Evolutionary conservation across 2,329 filamentous ascomycete genomes (phyloP).

Genomic region (Ascochyta fabae): DNA sequence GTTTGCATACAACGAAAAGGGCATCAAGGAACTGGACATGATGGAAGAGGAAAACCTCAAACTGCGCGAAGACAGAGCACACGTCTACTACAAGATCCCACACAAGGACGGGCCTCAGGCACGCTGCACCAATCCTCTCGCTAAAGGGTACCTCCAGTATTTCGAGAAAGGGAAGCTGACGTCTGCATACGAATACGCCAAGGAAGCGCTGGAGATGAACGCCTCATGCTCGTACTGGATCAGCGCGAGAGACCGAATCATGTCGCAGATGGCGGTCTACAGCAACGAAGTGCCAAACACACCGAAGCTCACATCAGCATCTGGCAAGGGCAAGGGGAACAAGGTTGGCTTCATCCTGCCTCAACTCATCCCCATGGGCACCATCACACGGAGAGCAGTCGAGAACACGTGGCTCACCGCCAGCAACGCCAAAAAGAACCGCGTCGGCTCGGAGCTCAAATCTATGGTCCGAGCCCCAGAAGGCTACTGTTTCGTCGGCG

Average conservation of each 20-base stretch:
- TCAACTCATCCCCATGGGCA: slow-evolving; percentile 97
- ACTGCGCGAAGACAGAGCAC: slow-evolving; percentile 69
- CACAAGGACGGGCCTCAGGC: slow-evolving; percentile 92
- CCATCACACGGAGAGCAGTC: slow-evolving; percentile 89
- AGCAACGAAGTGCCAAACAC: slow-evolving; percentile 61
- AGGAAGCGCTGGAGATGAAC: slow-evolving; percentile 97
- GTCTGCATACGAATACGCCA: slow-evolving; percentile 88
- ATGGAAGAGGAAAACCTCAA: slow-evolving; percentile 70
- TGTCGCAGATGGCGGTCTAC: slow-evolving; percentile 93
- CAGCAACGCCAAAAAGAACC: slow-evolving; percentile 94
- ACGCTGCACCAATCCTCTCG: slow-evolving; percentile 84
- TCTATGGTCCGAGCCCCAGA: slow-evolving; percentile 93
- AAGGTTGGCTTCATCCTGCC: slow-evolving; percentile 85
- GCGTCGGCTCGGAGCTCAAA: slow-evolving; percentile 95
- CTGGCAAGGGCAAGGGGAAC: slow-evolving; percentile 26
- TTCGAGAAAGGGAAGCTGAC: slow-evolving; percentile 89
- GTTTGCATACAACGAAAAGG: slow-evolving; percentile 70
- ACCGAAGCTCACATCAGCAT: slow-evolving; percentile 32
- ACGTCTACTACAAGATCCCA: slow-evolving; percentile 88
- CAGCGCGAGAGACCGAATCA: slow-evolving; percentile 90
- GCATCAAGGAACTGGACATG: slow-evolving; percentile 78
- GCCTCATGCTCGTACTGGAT: slow-evolving; percentile 99
- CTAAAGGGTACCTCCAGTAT: slow-evolving; percentile 87
- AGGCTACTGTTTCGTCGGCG: slow-evolving; percentile 92
- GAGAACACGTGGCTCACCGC: slow-evolving; percentile 99